Conservation (phyloP, 2,329 filamentous ascomycete species). For the Sclerotinia trifoliorum region DNA sequence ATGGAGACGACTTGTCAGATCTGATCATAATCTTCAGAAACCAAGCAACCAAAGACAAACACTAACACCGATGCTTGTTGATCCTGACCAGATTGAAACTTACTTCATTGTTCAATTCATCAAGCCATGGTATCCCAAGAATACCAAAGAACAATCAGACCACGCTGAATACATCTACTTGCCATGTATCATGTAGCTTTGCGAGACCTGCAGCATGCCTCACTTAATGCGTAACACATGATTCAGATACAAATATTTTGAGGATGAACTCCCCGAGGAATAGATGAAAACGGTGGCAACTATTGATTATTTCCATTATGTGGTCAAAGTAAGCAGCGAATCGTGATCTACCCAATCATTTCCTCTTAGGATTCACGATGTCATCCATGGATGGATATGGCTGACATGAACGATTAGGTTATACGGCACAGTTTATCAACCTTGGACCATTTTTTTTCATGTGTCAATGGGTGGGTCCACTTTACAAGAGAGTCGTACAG, state of each 20-base stretch:
- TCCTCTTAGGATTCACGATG: not conserved
- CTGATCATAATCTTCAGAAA: not conserved
- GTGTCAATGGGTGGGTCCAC: not conserved
- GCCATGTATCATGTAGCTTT: constrained; percentile 19
- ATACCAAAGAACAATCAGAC: constrained; percentile 11
- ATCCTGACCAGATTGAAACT: not conserved
- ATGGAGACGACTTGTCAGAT: not conserved
- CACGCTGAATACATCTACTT: constrained; percentile 21
- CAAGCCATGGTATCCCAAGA: not conserved
- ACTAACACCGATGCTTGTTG: not conserved
- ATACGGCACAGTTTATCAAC: not conserved
- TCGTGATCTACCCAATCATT: not conserved
- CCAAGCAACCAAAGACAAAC: not conserved
- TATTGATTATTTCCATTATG: constrained; percentile 1
- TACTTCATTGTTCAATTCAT: not conserved
- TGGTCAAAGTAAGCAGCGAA: not conserved
- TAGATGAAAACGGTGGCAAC: not conserved
- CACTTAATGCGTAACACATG: constrained; percentile 14
- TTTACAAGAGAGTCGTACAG: not conserved
- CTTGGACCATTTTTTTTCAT: not conserved
- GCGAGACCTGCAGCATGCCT: constrained; percentile 23
- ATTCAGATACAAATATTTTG: constrained; percentile 13
- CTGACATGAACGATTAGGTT: not conserved
- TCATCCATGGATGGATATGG: not conserved
- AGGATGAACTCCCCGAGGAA: not conserved